Evolutionary conservation across 257 asterid genomes (phyloP).

Genomic region (Cinchona pubescens): DNA sequence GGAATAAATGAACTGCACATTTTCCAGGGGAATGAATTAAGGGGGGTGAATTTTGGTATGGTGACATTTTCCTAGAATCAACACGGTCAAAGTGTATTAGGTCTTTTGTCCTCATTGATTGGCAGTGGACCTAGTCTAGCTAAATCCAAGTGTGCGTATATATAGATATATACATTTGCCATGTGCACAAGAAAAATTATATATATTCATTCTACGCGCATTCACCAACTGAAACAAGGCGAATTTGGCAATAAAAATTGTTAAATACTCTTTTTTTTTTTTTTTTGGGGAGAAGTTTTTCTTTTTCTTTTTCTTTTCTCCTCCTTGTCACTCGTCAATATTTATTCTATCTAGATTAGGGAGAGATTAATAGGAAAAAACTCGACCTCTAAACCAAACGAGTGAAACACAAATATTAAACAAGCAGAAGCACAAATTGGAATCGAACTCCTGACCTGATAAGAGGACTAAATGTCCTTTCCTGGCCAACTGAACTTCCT

Average conservation of each 20-base stretch:
- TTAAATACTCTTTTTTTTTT: too few species aligned
- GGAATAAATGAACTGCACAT: background rate
- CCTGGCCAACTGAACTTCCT: too few species aligned
- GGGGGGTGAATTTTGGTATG: background rate
- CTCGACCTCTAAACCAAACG: too few species aligned
- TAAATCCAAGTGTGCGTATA: too few species aligned
- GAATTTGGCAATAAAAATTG: background rate
- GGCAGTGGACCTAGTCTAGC: background rate
- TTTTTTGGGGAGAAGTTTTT: too few species aligned
- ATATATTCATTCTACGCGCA: background rate
- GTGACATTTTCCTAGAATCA: background rate
- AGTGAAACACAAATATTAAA: too few species aligned
- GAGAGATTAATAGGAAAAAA: too few species aligned
- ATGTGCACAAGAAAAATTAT: background rate
- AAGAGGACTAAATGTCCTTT: too few species aligned
- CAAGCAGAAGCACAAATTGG: too few species aligned
- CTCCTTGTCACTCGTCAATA: too few species aligned
- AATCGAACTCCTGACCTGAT: too few species aligned
- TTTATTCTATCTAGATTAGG: too few species aligned
- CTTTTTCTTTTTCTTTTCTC: background rate
- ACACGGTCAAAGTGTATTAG: background rate
- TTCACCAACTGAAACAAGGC: background rate
- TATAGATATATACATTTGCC: background rate
- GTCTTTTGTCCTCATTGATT: background rate
- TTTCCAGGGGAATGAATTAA: background rate